phyloP scores from a whole-genome alignment of 2,329 filamentous ascomycete species.

The Fusarium longipes region DNA sequence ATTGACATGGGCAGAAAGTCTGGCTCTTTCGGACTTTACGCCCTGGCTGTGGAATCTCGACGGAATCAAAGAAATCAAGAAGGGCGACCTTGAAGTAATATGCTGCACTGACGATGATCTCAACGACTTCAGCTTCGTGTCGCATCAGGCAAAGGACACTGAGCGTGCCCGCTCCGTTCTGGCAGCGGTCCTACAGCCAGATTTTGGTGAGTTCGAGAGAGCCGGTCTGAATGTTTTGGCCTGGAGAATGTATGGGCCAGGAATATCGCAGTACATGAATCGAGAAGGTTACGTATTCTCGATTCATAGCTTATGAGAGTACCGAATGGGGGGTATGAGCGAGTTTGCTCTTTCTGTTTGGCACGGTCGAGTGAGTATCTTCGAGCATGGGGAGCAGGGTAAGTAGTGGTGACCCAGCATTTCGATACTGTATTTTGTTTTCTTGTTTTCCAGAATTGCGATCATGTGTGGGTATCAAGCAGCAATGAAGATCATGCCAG shows the following conservation, averaged over 20 bases:
- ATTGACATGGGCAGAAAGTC: neutral
- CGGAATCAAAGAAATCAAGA: neutral
- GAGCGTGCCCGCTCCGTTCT: neutral
- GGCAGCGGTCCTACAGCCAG: neutral
- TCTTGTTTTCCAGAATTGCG: too few relatives aligned
- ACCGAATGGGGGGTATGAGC: accelerated
- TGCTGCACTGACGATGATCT: neutral
- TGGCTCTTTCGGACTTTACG: neutral
- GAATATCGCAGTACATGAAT: neutral
- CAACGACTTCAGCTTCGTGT: accelerated
- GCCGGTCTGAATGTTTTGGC: neutral
- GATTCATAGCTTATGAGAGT: neutral
- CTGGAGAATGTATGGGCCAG: too few relatives aligned
- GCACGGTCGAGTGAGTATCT: neutral
- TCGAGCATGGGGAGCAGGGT: accelerated
- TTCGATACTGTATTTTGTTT: too few relatives aligned
- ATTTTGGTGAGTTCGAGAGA: neutral
- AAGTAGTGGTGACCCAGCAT: too few relatives aligned
- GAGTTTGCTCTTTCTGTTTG: too few relatives aligned
- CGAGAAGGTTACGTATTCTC: neutral
- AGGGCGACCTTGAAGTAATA: neutral
- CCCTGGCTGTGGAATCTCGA: neutral
- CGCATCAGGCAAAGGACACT: accelerated
- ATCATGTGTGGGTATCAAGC: too few relatives aligned
- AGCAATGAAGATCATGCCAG: too few relatives aligned